Base-by-base conservation (phyloP, 345 rosid genomes). In the Ceriops tagal region DNA sequence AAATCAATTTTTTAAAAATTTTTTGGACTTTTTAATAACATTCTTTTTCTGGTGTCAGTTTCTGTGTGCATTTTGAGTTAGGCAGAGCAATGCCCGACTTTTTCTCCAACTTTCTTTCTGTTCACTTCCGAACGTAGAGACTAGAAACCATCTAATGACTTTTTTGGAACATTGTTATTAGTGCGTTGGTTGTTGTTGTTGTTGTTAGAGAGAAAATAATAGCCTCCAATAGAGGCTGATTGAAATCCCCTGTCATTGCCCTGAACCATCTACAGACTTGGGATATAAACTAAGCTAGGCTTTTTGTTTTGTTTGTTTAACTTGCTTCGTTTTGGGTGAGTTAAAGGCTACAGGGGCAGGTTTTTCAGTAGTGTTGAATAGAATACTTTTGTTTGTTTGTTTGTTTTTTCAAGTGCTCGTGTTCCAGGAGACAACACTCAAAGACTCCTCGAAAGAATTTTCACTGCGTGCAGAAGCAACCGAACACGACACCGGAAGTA, bases 361-460 rank as follows among this genome's bases (percentile, higher is more conserved):
- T 16, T 35, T 39, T 49, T 19, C 16, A 46, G 61, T 32, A 5
- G 57, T 53, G 76, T 43, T 73, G 73, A 10, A 35, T 52, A 59
- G 30, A 58, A 1, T 37, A 28, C 30, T 37, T 37, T 39, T 35
- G n/a, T 5, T 35, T 35, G 7, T 8, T 35, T 35, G 1, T 35
- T 11, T 9, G n/a, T 61, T 26, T 66, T 5, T 35, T 19, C 1
- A 24, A 30, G 31, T 65, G 80, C 72, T 75, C 19, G 15, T 62
- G 67, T 69, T 72, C 43, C 32, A 9, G 69, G 64, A 76, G 83
- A 79, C 83, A 79, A 69, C 77, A 69, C 69, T 69, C 80, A 61
- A 62, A n/a, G 32, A 37, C 2, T 6, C 21, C 10, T 15, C 20
- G 28, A 19, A 24, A 26, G 11, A 61, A 37, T 34, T 62, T 62